Percentiles rank a stretch among this genome's conserved stretches.
phyloP scores from a whole-genome alignment of 257 asterid genomes.

The Fraxinus pennsylvanica region DNA sequence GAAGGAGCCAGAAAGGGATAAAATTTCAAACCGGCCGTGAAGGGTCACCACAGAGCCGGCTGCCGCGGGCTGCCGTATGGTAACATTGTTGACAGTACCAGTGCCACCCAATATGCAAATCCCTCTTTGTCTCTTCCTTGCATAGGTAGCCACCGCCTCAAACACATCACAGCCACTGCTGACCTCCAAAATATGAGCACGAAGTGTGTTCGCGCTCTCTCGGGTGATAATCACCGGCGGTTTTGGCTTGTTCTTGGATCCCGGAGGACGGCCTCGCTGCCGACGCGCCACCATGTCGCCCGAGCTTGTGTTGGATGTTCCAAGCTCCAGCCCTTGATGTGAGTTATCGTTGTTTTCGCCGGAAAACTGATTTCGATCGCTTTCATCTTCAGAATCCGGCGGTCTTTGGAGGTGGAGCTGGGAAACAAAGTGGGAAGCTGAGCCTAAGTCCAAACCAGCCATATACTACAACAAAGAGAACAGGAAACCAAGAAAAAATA shows the following conservation, averaged over 20 bases:
- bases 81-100: not conserved
- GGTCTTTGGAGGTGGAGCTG: not conserved
- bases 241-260: not conserved
- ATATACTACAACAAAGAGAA: not conserved
- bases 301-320: not conserved
- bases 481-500: not conserved
- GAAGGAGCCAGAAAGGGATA: not conserved
- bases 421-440: not conserved
- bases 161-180: not conserved
- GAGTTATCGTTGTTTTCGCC: not conserved
- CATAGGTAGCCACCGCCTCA: not conserved
- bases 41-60: not conserved
- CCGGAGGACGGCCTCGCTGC: not conserved
- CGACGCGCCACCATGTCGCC: not conserved
- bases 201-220: slow-evolving; percentile 3
- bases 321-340: not conserved
- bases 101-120: not conserved
- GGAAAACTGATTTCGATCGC: not conserved
- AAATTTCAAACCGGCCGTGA: not conserved
- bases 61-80: not conserved
- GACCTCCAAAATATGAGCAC: not conserved
- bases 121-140: not conserved
- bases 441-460: not conserved
- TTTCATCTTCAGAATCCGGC: not conserved
- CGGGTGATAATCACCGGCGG: not conserved